Evolutionary conservation across 345 rosid genomes (phyloP), one percentile per base, ranked within the genome.

Genomic region (Citropsis articulata): DNA sequence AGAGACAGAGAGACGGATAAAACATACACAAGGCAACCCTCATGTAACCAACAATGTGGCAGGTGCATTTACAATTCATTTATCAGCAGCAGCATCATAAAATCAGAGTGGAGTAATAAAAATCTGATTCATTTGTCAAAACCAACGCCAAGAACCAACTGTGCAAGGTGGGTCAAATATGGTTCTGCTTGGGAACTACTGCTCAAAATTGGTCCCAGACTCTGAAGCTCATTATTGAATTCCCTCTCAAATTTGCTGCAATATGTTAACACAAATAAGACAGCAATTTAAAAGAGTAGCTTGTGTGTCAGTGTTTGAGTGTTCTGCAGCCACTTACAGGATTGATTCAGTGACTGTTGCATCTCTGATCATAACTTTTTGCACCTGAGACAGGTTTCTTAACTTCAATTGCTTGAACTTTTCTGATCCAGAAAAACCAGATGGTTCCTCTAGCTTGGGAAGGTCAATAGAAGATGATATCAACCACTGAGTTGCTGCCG

Each of bases 401-500:
- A 84, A 72, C 80, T 82, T 88, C 85, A 77, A 12, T 53, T 67
- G 83, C 79, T 85, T 89, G 18, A 85, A 76, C 50, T 83, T 85
- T 63, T 77, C 83, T 4, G 81, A 68, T 5, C 76, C 81, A 5
- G 6, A 12, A 18, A 80, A 72, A 75, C 76, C 77, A n/a, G 84
- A 80, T 28, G 76, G 53, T 38, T 87, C 89, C 59, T 85, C 87
- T 38, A 73, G 75, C 77, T 86, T 84, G 28, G 84, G 84, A 70
- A 94, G 88, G 79, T 89, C 94, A 21, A 91, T 53, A 24, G 97
- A 92, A 22, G 97, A 92, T 66, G 99, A 88, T 90, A 96, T 89
- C 82, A 96, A 80, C 98, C 99, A 94, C 78, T 92, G 98, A 65
- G 97, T 90, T 35, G 99, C 99, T 28, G 95, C 93, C 7, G 97